Evolutionary conservation across 2,329 filamentous ascomycete species (phyloP), one percentile per base, ranked within the genome.

Genomic region (Colletotrichum navitas): DNA sequence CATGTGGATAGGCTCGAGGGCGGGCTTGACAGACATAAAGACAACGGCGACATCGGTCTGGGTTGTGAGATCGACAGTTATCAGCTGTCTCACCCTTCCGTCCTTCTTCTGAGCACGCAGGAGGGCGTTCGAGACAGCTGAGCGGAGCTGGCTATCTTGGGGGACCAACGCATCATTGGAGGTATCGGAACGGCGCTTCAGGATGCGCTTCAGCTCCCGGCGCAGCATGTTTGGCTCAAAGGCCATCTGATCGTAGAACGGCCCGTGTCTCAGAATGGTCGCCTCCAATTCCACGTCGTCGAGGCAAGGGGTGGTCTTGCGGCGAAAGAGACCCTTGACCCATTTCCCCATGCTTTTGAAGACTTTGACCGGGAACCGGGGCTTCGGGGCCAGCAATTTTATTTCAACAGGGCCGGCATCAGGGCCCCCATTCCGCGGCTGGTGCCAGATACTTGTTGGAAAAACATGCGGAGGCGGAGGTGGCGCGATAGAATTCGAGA

Each of bases 251-350:
- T 52, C 29, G 11, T 36, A 29, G 39, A 43, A 24, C 3, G 61
- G 61, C 10, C 63, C 64, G 34, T 66, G n/a, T 4, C 55, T 60
- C n/a, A 71, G 32, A 11, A 71, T 43, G 24, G 58, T 60, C 4
- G 68, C 68, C 54, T 71, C 68, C 12, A 71, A 43, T 2, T 71
- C 68, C 16, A 71, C 14, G n/a, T 71, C 52, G 54, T 59, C 32
- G 1, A 71, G 52, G 18, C 51, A 24, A 3, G 59, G 68, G 1
- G 63, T 47, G 10, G 16, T 26, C 24, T 47, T 34, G 39, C 59
- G 65, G 21, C 68, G 52, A n/a, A 71, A 63, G 18, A 71, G 45
- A 32, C 64, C 39, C 4, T 56, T 56, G 16, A 71, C 29, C 68
- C 68, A 71, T 32, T 63, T 55, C 1, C 52, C 65, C 43, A 71